These are phyloP conservation scores for Leucocoprinus sp. DNA, from an alignment of 768 basidiomycete species.

Conservation along the genomic window DNA sequence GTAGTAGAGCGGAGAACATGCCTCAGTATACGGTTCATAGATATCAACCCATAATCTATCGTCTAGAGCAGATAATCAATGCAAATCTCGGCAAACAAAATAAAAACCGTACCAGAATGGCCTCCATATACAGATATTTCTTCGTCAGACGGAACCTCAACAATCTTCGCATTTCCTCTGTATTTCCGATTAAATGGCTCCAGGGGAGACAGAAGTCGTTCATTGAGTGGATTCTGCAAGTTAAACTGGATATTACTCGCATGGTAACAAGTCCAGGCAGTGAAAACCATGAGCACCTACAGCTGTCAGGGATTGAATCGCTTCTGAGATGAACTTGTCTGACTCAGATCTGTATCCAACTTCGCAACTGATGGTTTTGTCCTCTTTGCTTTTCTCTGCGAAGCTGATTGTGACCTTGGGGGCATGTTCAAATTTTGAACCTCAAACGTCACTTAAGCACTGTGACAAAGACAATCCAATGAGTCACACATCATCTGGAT, in stretches of 20 bases:
- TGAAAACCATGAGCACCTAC: constrained; percentile 15
- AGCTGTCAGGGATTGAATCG: constrained; percentile 28
- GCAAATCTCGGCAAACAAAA: not conserved
- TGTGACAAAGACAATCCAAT: not conserved
- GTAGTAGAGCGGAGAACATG: constrained; percentile 16
- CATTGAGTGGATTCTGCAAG: constrained; percentile 7
- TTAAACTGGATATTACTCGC: not conserved
- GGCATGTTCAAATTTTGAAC: constrained; percentile 6
- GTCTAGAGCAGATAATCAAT: constrained; percentile 18
- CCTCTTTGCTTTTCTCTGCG: constrained; percentile 5
- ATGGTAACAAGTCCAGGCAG: not conserved
- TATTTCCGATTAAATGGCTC: constrained; percentile 16
- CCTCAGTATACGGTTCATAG: constrained; percentile 54
- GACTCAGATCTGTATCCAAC: constrained; percentile 2
- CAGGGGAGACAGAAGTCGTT: constrained; percentile 14
- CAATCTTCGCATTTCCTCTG: constrained; percentile 17
- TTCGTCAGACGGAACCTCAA: constrained; percentile 4
- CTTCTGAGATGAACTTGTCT: constrained; percentile 11
- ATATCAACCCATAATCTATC: constrained; percentile 54
- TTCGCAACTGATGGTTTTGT: constrained; percentile 12
- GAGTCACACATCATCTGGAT: no score
- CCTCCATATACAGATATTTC: not conserved
- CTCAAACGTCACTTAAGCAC: not conserved
- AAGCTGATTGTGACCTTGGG: constrained; percentile 10
- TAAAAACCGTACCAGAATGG: not conserved